Conservation (phyloP, 2,329 filamentous ascomycete genomes). For the Alternaria alternata region DNA sequence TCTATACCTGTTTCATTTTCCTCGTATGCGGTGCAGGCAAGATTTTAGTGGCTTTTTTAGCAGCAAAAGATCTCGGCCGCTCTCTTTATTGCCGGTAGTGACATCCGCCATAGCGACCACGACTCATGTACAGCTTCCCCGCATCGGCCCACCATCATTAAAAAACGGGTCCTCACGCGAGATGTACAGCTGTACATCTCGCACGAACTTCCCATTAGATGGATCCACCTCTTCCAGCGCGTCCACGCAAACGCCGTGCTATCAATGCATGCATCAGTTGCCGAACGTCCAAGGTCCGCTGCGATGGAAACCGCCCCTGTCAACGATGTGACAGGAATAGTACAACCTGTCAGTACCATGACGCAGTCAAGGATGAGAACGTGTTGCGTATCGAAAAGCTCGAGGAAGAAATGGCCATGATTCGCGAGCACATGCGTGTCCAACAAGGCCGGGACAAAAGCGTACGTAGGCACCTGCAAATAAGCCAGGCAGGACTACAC, state of each 20-base stretch:
- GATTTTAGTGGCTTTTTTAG: not conserved
- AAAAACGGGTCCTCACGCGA: conserved; percentile 1
- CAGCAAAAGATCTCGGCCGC: not conserved
- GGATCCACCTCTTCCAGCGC: conserved; percentile 17
- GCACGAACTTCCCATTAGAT: conserved; percentile 27
- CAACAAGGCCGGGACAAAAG: conserved; percentile 2
- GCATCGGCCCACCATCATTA: conserved; percentile 14
- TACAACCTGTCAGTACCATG: conserved; percentile 35
- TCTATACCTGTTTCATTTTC: no score
- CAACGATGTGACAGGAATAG: conserved; percentile 40
- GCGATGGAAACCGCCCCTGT: conserved; percentile 43
- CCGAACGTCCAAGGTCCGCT: conserved; percentile 45
- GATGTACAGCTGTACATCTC: conserved; percentile 2
- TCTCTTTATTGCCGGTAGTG: not conserved
- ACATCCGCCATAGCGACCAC: conserved; percentile 5
- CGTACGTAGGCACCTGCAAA: conserved; percentile 2
- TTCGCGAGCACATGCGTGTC: conserved; percentile 25
- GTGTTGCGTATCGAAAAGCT: conserved; percentile 37
- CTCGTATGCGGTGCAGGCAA: not conserved
- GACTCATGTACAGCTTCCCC: conserved; percentile 13
- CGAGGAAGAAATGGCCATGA: conserved; percentile 30
- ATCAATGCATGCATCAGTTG: conserved; percentile 45
- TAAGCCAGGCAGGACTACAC: not conserved
- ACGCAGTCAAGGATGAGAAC: conserved; percentile 36
- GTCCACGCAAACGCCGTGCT: conserved; percentile 43